phyloP scores from a whole-genome alignment of 495 filamentous ascomycete genomes.

The Xylaria bambusicola region DNA sequence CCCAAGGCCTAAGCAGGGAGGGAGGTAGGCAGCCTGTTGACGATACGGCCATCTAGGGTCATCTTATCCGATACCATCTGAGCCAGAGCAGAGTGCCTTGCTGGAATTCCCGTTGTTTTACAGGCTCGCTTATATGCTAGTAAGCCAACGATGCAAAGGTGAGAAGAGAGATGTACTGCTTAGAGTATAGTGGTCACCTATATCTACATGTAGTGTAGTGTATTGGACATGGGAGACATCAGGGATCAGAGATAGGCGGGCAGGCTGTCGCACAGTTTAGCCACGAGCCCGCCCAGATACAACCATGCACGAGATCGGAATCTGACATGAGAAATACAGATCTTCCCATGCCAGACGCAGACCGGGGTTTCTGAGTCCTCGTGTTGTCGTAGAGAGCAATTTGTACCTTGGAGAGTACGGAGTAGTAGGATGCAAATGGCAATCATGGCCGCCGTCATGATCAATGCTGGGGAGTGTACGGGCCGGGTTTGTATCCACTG shows the following conservation, averaged over 20 bases:
- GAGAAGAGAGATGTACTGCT: not conserved
- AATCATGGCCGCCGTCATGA: not conserved
- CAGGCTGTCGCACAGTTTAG: conserved; percentile 16
- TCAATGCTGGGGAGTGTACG: conserved; percentile 5
- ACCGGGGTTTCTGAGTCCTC: conserved; percentile 15
- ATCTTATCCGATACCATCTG: not conserved
- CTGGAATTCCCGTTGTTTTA: not conserved
- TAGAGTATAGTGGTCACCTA: too few species aligned
- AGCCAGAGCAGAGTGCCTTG: not conserved
- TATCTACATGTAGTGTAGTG: not conserved
- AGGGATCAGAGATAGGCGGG: conserved; percentile 9
- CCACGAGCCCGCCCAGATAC: conserved; percentile 23
- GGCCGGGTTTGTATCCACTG: conserved; percentile 6
- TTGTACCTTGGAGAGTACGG: too few species aligned
- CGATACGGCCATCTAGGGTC: not conserved
- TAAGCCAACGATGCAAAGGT: not conserved
- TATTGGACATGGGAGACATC: not conserved
- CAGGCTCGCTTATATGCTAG: not conserved
- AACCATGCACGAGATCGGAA: conserved; percentile 25
- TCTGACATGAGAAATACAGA: conserved; percentile 26
- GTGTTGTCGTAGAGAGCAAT: conserved; percentile 14
- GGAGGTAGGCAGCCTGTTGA: too few species aligned
- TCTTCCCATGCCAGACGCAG: conserved; percentile 22
- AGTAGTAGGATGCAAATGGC: too few species aligned
- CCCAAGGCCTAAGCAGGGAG: too few species aligned